Conservation (phyloP, 495 filamentous ascomycete species). For the Neurospora cerealis region DNA sequence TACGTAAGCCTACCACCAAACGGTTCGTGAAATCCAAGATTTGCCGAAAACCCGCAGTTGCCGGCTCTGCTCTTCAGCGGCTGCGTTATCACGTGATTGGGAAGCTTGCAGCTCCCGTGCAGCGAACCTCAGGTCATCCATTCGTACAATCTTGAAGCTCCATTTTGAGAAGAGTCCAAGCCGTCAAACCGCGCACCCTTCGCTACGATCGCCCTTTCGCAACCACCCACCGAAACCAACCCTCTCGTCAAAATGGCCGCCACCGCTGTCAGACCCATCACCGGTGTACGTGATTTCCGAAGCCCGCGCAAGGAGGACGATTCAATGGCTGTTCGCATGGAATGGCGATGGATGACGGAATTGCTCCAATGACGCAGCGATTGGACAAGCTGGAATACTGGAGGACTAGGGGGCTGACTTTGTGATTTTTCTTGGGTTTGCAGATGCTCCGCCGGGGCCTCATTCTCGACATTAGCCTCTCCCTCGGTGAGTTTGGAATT, state of each 20-base stretch:
- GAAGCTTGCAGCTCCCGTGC: slow-evolving; percentile 8
- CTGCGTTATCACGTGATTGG: not conserved
- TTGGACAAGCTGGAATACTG: slow-evolving; percentile 4
- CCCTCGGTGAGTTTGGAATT: slow-evolving; percentile 26
- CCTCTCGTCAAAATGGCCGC: slow-evolving; percentile 29
- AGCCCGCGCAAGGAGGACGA: not conserved
- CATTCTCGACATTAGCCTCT: slow-evolving; percentile 34
- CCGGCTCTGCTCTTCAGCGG: not conserved
- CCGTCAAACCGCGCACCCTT: slow-evolving; percentile 19
- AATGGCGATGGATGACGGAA: not conserved
- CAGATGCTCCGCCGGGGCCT: slow-evolving; percentile 43
- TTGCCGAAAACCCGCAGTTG: not conserved
- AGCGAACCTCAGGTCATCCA: slow-evolving; percentile 19
- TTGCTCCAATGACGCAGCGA: not conserved
- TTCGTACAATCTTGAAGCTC: slow-evolving; percentile 10
- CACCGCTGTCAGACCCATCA: slow-evolving; percentile 16
- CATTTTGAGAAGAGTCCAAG: slow-evolving; percentile 8
- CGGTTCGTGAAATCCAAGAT: not conserved
- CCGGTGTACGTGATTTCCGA: slow-evolving; percentile 14
- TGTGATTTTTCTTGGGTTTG: not conserved
- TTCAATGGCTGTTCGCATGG: not conserved
- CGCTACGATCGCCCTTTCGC: slow-evolving; percentile 8
- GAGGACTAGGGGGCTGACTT: not conserved
- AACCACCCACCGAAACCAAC: slow-evolving; percentile 5
- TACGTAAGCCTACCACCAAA: not conserved